Conservation (phyloP, 345 rosid genomes). For the Lepidium didymum region DNA sequence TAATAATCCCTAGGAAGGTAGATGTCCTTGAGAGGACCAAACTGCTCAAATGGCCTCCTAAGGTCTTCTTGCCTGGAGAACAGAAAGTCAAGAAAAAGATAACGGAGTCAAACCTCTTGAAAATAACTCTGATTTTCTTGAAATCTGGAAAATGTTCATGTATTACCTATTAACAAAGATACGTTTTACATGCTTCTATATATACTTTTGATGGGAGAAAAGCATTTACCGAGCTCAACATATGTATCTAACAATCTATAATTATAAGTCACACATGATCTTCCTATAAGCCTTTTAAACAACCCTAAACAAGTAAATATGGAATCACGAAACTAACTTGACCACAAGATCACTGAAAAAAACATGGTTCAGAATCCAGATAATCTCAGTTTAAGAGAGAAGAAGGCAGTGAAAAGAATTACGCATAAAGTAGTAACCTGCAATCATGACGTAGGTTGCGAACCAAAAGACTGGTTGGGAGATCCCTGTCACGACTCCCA, state of each 20-base stretch:
- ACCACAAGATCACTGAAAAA: background rate
- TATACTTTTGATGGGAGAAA: background rate
- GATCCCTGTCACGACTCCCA: slow-evolving; percentile 65
- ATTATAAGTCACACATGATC: background rate
- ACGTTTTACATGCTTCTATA: background rate
- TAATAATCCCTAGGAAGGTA: slow-evolving; percentile 89
- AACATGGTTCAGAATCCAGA: background rate
- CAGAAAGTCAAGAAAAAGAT: background rate
- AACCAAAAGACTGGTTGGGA: slow-evolving; percentile 94
- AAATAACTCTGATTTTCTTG: background rate
- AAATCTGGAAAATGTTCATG: background rate
- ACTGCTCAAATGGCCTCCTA: slow-evolving; percentile 73
- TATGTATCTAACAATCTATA: background rate
- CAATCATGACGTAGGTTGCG: slow-evolving; percentile 96
- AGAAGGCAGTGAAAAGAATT: background rate
- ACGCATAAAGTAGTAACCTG: slow-evolving; percentile 35
- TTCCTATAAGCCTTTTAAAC: background rate
- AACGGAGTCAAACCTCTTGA: background rate
- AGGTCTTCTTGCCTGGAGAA: slow-evolving; percentile 75
- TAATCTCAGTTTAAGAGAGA: background rate
- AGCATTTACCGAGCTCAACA: background rate
- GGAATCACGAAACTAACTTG: background rate
- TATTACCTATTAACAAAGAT: background rate
- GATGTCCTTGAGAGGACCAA: slow-evolving; percentile 82
- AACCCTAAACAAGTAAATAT: background rate